These are phyloP conservation scores for Diphasiastrum complanatum DNA, from an alignment of 83 land plant genomes.

Conservation along the genomic window DNA sequence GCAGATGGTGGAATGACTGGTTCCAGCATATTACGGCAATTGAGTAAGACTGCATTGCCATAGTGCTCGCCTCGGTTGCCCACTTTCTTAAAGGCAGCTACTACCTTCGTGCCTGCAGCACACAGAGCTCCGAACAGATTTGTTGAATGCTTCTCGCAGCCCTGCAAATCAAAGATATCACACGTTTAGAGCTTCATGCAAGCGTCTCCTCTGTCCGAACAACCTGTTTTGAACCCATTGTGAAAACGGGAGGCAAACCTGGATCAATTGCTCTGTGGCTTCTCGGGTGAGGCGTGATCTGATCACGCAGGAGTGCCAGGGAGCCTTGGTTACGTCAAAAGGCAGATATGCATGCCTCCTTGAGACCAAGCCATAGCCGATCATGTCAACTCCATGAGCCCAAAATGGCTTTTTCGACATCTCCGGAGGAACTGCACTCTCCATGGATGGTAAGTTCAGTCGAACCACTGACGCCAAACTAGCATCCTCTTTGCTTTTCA, in stretches of 20 bases:
- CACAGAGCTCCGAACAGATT: not conserved
- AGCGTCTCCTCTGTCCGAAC: not conserved
- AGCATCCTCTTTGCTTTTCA: too few relatives aligned
- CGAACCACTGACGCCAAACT: too few relatives aligned
- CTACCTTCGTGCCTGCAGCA: not conserved
- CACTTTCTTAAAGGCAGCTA: not conserved
- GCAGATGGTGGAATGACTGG: not conserved
- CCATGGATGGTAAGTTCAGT: not conserved
- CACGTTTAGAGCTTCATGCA: not conserved
- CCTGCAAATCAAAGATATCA: too few relatives aligned
- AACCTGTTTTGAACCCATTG: not conserved
- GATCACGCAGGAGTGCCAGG: not conserved
- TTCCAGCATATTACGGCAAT: not conserved
- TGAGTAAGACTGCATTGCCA: not conserved
- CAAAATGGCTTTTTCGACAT: not conserved
- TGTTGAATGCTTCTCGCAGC: not conserved
- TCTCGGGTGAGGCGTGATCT: not conserved
- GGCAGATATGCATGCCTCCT: not conserved
- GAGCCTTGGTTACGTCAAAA: not conserved
- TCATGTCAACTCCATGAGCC: not conserved
- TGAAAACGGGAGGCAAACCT: not conserved
- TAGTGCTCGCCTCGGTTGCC: not conserved
- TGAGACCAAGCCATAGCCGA: not conserved
- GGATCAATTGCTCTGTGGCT: not conserved
- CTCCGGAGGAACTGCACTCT: not conserved